Base-by-base conservation (phyloP, 129 eudicot genomes). In the Oenanthe sinensis region DNA sequence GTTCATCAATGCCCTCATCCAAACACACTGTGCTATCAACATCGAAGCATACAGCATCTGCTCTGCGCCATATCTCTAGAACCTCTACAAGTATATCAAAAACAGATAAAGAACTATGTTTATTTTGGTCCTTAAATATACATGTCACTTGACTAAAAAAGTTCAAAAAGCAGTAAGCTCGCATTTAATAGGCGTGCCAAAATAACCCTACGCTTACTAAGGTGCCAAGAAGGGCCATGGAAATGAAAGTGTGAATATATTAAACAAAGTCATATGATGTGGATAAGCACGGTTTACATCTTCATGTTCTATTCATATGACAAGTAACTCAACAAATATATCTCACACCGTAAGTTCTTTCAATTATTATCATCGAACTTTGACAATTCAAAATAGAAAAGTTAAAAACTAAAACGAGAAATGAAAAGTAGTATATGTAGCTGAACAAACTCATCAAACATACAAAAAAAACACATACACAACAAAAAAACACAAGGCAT, bases 1-100 rank as follows among this genome's bases (percentile, higher is more conserved):
- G 91, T 75, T 95, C 98, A 90, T 95, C 98, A 76, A 95, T 95
- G 75, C 98, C 98, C 83, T 95, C 98, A 76, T 95, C 97, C 79
- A 90, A 40, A 84, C 98, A 95, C 73, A 95, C 98, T 17, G 98
- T 95, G 87, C 98, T 95, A 86, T 95, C 98, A 79, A 95, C 98
- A 76, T 95, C 98, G 69, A 95, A 95, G 87, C 98, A 95, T 76
- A 95, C 94, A 79, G 98, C 97, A 83, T 92, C 87, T 7, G 91
- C 95, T 22, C 82, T 92, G 71, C 88, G 87, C 98, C 98, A 95
- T 47, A 87, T 62, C 44, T 91, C 95, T 80, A 95, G 96, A 80
- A 91, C 88, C 83, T 88, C 98, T 95, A 86, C 78, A 81, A 62
- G 65, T 15, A 52, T 42, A 52, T 76, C 55, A 22, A 79, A 83